phyloP scores from a whole-genome alignment of 768 basidiomycete species.

The Rickenella mellea region DNA sequence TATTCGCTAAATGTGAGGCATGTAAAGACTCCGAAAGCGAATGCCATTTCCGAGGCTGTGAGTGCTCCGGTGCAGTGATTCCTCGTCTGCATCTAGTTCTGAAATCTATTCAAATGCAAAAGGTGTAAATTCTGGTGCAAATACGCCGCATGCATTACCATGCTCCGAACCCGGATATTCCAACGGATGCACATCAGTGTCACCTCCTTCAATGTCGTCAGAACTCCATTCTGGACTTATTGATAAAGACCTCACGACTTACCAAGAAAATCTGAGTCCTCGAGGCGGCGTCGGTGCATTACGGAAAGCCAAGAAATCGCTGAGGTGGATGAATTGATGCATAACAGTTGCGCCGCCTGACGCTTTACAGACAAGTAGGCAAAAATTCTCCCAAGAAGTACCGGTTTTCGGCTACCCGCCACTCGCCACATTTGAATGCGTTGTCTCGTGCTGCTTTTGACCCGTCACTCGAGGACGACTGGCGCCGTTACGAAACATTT shows the following conservation, averaged over 20 bases:
- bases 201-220: neutral
- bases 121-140: constrained; percentile 18
- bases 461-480: constrained; percentile 9
- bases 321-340: neutral
- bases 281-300: neutral
- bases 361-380: neutral
- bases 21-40: constrained; percentile 61
- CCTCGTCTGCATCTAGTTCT: constrained; percentile 58
- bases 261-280: neutral
- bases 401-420: neutral
- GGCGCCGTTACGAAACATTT: constrained; percentile 21
- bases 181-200: neutral
- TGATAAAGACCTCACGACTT: neutral
- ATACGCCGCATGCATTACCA: neutral
- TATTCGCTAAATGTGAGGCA: constrained; percentile 68
- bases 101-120: constrained; percentile 29
- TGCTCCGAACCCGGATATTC: neutral
- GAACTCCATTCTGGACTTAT: neutral
- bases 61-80: constrained; percentile 78
- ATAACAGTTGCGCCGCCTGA: neutral
- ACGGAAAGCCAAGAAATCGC: neutral
- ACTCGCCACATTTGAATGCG: neutral
- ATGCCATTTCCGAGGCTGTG: constrained; percentile 76
- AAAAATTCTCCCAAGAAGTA: neutral
- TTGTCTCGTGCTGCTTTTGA: neutral